Evolutionary conservation across 345 rosid species (phyloP).

Genomic region (Lepidium africanum): DNA sequence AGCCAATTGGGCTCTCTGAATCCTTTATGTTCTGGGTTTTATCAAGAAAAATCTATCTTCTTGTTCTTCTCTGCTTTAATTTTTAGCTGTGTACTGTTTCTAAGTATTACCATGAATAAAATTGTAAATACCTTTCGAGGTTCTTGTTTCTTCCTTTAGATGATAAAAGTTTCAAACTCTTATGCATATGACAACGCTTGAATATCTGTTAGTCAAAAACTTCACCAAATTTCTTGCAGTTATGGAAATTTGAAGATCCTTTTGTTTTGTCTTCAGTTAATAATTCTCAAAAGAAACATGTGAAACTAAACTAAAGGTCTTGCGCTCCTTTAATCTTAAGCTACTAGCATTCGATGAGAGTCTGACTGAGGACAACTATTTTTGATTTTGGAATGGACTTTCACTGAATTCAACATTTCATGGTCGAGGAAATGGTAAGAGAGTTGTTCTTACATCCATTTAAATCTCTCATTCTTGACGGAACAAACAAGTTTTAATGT

Average conservation of each 20-base stretch:
- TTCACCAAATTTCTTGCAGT: too few relatives aligned
- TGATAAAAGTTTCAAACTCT: not conserved
- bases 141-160: not conserved
- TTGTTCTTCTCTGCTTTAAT: not conserved
- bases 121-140: not conserved
- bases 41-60: not conserved
- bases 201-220: too few relatives aligned
- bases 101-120: slow-evolving; percentile 4
- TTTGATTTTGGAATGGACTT: not conserved
- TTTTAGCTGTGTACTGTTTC: not conserved
- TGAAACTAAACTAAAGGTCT: too few relatives aligned
- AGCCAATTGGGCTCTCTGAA: slow-evolving; percentile 66
- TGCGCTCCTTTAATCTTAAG: too few relatives aligned
- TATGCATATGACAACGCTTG: too few relatives aligned
- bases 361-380: not conserved
- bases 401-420: not conserved
- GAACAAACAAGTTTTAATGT: not conserved
- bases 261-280: too few relatives aligned
- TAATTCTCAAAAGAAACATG: too few relatives aligned
- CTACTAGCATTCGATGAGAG: not conserved
- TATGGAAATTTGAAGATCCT: too few relatives aligned
- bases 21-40: not conserved
- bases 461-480: not conserved
- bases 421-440: too few relatives aligned
- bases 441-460: too few relatives aligned